phyloP scores from a whole-genome alignment of 2,329 filamentous ascomycete species.

The Aspergillus novofumigatus region DNA sequence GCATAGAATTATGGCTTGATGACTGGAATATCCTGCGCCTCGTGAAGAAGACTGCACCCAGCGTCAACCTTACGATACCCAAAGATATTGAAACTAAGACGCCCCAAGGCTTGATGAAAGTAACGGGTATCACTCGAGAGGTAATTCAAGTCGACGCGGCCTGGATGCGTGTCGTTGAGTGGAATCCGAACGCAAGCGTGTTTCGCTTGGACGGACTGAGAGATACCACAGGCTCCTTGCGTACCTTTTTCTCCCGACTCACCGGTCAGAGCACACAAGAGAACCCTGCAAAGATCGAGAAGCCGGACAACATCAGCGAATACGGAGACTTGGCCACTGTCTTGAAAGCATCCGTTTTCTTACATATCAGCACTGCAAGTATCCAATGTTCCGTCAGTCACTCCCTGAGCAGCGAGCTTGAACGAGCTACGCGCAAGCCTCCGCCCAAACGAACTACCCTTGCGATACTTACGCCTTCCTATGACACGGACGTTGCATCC shows the following conservation, averaged over 20 bases:
- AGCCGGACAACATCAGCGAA: constrained; percentile 57
- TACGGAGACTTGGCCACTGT: constrained; percentile 67
- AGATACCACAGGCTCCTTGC: constrained; percentile 57
- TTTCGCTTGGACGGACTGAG: constrained; percentile 36
- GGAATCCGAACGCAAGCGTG: constrained; percentile 59
- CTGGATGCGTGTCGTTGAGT: constrained; percentile 83
- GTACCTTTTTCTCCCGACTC: constrained; percentile 77
- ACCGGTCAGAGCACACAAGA: constrained; percentile 53
- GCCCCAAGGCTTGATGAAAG: constrained; percentile 82
- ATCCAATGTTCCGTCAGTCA: constrained; percentile 71
- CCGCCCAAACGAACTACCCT: constrained; percentile 84
- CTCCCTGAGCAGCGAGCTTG: constrained; percentile 76
- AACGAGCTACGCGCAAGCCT: constrained; percentile 94
- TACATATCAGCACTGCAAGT: constrained; percentile 79
- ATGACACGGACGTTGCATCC: constrained; percentile 71
- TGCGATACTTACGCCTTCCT: constrained; percentile 85
- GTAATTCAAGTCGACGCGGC: constrained; percentile 88
- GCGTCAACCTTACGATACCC: constrained; percentile 67
- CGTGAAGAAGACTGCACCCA: constrained; percentile 80
- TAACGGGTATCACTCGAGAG: constrained; percentile 74
- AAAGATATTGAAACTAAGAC: constrained; percentile 76
- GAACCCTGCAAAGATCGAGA: constrained; percentile 40
- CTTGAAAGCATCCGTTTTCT: constrained; percentile 76
- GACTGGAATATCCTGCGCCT: constrained; percentile 76
- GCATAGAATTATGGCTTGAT: constrained; percentile 86